Percentiles rank a stretch among this genome's conserved stretches.
These are phyloP conservation scores for Fusarium sp. DNA, from an alignment of 2,329 filamentous ascomycete genomes.

Conservation along the genomic window DNA sequence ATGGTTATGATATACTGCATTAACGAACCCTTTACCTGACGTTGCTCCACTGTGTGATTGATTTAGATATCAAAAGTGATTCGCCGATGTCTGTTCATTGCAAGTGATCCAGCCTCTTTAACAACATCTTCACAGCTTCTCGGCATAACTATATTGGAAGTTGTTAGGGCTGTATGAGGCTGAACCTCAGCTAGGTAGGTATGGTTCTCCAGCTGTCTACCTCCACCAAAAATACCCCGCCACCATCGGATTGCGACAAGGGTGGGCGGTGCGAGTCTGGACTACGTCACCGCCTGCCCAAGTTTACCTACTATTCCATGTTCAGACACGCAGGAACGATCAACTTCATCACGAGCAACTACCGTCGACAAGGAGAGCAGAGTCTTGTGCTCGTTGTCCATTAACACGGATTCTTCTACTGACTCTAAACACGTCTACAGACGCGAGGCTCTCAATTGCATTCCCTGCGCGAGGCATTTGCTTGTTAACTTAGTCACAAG, in stretches of 20 bases:
- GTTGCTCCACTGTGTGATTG: background rate
- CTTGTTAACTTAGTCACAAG: slow-evolving; percentile 3
- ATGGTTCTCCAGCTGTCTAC: background rate
- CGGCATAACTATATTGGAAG: background rate
- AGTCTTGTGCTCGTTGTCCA: slow-evolving; percentile 2
- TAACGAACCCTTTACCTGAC: background rate
- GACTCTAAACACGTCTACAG: background rate
- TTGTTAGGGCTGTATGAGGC: slow-evolving; percentile 15
- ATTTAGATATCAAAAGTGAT: background rate
- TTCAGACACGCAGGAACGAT: slow-evolving; percentile 10
- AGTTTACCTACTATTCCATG: slow-evolving; percentile 32
- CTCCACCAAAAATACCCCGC: slow-evolving; percentile 27
- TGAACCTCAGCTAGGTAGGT: background rate
- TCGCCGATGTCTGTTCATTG: background rate
- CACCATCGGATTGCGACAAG: slow-evolving; percentile 30
- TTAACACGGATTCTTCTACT: background rate
- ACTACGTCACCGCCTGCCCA: slow-evolving; percentile 46
- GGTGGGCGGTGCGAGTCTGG: slow-evolving; percentile 38
- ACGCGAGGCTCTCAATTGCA: background rate
- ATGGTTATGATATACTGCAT: background rate
- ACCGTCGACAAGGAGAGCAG: slow-evolving; percentile 6
- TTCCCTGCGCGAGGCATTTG: slow-evolving; percentile 6
- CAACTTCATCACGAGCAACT: slow-evolving; percentile 39
- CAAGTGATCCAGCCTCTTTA: background rate
- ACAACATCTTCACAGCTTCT: background rate